A percentile compares a stretch with the other conserved stretches of the same genome.
Conservation (phyloP, 495 filamentous ascomycete species). For the Hypomontagnella submonticulosa region DNA sequence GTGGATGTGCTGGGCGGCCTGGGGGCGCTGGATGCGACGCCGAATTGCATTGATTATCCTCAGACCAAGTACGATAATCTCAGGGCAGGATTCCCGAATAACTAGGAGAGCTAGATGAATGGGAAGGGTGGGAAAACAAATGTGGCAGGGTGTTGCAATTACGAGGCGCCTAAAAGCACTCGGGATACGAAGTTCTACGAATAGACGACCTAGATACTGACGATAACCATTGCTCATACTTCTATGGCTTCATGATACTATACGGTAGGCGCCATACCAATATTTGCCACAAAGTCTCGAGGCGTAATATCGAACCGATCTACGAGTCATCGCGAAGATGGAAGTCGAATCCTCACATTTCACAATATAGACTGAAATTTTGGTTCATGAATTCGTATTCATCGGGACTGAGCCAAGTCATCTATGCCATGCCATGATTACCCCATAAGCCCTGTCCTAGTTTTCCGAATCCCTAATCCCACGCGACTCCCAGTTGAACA, state of each 20-base stretch:
- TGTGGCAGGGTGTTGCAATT: neutral
- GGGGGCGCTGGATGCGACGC: constrained; percentile 64
- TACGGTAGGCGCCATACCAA: too few relatives aligned
- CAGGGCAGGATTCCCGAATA: constrained; percentile 64
- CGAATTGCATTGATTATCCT: constrained; percentile 78
- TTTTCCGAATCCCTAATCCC: constrained; percentile 45
- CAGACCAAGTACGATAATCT: constrained; percentile 85
- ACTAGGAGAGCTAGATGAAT: constrained; percentile 30
- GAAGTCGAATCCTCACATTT: neutral
- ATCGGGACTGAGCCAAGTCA: constrained; percentile 26
- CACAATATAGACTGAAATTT: constrained; percentile 1
- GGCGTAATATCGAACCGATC: too few relatives aligned
- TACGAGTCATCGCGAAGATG: neutral
- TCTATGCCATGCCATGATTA: constrained; percentile 39
- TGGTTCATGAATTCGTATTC: constrained; percentile 37
- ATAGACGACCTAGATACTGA: too few relatives aligned
- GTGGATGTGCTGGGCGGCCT: constrained; percentile 67
- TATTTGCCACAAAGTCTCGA: too few relatives aligned
- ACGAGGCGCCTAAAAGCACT: too few relatives aligned
- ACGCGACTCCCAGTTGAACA: constrained; percentile 31
- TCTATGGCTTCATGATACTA: too few relatives aligned
- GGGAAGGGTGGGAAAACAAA: neutral
- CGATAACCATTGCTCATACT: too few relatives aligned
- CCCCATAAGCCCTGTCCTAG: constrained; percentile 34
- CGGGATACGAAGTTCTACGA: neutral